Conservation (phyloP, 306 rosid genomes). For the Sicyos baderoa region DNA sequence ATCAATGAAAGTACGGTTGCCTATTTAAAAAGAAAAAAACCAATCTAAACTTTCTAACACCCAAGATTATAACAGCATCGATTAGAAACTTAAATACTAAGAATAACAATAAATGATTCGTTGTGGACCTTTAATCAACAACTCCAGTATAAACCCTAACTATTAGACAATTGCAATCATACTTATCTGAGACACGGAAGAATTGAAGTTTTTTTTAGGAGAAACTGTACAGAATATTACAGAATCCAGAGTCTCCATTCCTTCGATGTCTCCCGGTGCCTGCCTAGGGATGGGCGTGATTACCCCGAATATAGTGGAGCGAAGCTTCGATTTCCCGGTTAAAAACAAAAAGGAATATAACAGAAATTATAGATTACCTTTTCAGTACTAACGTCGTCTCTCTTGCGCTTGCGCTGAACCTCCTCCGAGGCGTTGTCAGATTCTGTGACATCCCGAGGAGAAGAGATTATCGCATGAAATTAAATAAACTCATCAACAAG, state of each 20-base stretch:
- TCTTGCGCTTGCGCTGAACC: conserved; percentile 23
- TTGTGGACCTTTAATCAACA: background rate
- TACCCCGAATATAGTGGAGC: too few relatives aligned
- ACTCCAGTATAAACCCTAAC: conserved; percentile 1
- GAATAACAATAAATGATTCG: background rate
- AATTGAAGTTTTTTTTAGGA: too few relatives aligned
- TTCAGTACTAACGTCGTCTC: conserved; percentile 20
- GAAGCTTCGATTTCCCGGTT: too few relatives aligned
- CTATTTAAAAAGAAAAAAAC: too few relatives aligned
- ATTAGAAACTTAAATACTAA: background rate
- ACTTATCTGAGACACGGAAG: background rate
- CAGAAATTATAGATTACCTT: conserved; percentile 22
- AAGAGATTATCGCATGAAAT: background rate
- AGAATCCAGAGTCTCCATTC: too few relatives aligned
- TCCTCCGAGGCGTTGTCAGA: conserved; percentile 27
- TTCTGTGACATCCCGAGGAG: conserved; percentile 30
- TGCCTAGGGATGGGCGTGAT: too few relatives aligned
- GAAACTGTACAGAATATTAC: background rate
- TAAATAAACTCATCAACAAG: background rate
- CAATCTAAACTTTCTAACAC: too few relatives aligned
- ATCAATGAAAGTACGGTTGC: too few relatives aligned
- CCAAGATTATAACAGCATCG: too few relatives aligned
- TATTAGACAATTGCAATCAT: background rate
- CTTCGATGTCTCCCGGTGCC: too few relatives aligned
- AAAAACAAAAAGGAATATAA: too few relatives aligned